Conservation (phyloP, 83 land plant species). For the Picea abies region DNA sequence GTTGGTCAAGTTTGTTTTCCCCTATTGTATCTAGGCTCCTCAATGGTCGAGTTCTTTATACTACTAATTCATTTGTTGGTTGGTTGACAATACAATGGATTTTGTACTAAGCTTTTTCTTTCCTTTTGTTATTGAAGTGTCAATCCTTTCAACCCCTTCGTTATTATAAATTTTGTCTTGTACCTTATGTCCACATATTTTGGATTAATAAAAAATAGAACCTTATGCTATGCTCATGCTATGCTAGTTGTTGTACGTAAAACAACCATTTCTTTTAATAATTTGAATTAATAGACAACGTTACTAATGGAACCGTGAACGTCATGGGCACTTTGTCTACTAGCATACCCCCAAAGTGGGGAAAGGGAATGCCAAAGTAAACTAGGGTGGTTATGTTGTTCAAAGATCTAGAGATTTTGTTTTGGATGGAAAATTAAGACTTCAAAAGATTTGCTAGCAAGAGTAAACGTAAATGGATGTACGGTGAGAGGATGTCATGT, state of each 20-base stretch:
- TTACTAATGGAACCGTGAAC: neutral
- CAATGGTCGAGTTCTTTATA: neutral
- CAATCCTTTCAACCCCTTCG: constrained; percentile 1
- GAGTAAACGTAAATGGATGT: too few species aligned
- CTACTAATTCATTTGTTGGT: neutral
- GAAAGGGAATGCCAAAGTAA: too few species aligned
- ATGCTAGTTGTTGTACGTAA: neutral
- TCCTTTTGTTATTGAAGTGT: constrained; percentile 13
- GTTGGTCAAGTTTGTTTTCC: too few species aligned
- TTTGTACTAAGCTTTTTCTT: neutral
- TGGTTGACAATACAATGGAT: neutral
- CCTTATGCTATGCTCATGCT: neutral
- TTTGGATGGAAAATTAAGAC: too few species aligned
- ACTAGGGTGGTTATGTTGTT: too few species aligned
- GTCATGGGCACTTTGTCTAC: too few species aligned
- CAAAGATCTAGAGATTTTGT: too few species aligned
- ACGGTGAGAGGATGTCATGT: too few species aligned
- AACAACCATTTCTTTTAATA: neutral
- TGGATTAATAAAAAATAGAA: neutral
- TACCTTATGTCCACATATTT: constrained; percentile 2
- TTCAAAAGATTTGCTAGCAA: too few species aligned
- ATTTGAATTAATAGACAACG: neutral
- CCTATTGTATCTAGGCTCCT: neutral
- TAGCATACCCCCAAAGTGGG: too few species aligned
- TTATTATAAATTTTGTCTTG: neutral